Base-by-base conservation (phyloP, 2,329 filamentous ascomycete genomes). In the Penicillium glabrum region DNA sequence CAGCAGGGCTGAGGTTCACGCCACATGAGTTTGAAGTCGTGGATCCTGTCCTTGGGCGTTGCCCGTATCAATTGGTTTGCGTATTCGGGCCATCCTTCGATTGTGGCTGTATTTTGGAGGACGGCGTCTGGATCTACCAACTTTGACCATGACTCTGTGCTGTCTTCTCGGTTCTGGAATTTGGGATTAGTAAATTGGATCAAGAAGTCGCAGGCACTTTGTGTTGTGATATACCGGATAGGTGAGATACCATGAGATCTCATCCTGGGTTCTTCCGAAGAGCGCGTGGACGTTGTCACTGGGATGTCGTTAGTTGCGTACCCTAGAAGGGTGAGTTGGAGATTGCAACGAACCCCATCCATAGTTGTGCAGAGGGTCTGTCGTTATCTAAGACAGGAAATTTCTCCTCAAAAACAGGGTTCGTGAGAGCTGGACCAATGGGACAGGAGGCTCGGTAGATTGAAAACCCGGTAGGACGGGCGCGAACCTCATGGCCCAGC, bases 401-500 rank as follows among this genome's bases (percentile, higher is more conserved):
- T n/a, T 41, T 33, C 6, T 56, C 46, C 2, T 52, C 29, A 1
- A 59, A 16, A 11, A 58, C 7, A 3, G 48, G 45, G 7, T 57
- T 46, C 11, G 39, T 37, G 16, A 53, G 33, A 31, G 59, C 29
- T 35, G 54, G 21, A 9, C 64, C 62, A 16, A 56, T 47, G 1
- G 62, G 57, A 44, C 61, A 65, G 6, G 65, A 51, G 1, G 57
- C 56, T 21, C 68, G 49, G 33, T 62, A 69, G 5, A 68, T 62
- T 3, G 68, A 61, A 11, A 58, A 61, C 0, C 67, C 68, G 8
- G 63, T 70, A n/a, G 60, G 58, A 29, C 57, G 58, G 5, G 67
- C 68, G 16, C 54, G 55, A 3, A 62, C 50, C 1, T 65, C 53
- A 5, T 59, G 53, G 8, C 68, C 66, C 16, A 57, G 58, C 9